Percentiles rank a stretch among this genome's conserved stretches.
These are phyloP conservation scores for Leishmania turanica DNA, from an alignment of 208 protist species.

Conservation along the genomic window DNA sequence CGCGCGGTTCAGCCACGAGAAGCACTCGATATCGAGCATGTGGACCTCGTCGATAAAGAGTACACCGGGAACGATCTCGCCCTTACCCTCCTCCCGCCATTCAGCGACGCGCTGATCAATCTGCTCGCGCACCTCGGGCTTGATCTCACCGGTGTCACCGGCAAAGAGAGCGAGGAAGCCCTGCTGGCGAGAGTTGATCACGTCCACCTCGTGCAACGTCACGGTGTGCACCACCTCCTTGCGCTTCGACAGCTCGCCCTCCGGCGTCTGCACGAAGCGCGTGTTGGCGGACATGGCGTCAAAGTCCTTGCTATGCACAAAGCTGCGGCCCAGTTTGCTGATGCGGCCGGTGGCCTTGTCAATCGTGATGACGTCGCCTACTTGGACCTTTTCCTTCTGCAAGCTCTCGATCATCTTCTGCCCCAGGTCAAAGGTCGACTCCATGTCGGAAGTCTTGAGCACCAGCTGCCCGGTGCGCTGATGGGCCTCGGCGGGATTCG, in stretches of 20 bases:
- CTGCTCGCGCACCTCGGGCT: conserved; percentile 99
- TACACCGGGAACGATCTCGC: conserved; percentile 99
- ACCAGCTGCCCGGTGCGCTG: conserved; percentile 98
- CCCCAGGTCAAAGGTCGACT: conserved; percentile 99
- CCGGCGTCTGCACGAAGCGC: conserved; percentile 97
- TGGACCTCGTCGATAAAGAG: conserved; percentile 98
- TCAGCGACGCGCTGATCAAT: conserved; percentile 99
- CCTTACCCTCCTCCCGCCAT: conserved; percentile 99
- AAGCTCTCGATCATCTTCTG: conserved; percentile 99
- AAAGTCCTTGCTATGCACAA: conserved; percentile 97
- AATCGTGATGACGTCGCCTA: conserved; percentile 99
- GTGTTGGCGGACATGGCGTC: conserved; percentile 94
- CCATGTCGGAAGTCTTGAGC: conserved; percentile 99
- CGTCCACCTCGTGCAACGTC: conserved; percentile 99
- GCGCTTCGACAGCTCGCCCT: conserved; percentile 99
- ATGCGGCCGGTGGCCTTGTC: conserved; percentile 99
- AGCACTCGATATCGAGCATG: conserved; percentile 99
- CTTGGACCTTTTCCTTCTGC: conserved; percentile 98
- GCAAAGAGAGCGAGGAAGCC: conserved; percentile 99
- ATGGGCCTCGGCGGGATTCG: conserved; percentile 87
- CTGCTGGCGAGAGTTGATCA: conserved; percentile 99
- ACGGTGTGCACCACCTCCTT: conserved; percentile 99
- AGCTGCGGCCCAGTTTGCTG: conserved; percentile 98
- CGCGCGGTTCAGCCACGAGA: conserved; percentile 99
- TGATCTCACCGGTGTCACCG: conserved; percentile 99